Evolutionary conservation across 1,139 yeast genomes (phyloP), one percentile per base, ranked within the genome.

Genomic region (Suhomyces anneliseae): DNA sequence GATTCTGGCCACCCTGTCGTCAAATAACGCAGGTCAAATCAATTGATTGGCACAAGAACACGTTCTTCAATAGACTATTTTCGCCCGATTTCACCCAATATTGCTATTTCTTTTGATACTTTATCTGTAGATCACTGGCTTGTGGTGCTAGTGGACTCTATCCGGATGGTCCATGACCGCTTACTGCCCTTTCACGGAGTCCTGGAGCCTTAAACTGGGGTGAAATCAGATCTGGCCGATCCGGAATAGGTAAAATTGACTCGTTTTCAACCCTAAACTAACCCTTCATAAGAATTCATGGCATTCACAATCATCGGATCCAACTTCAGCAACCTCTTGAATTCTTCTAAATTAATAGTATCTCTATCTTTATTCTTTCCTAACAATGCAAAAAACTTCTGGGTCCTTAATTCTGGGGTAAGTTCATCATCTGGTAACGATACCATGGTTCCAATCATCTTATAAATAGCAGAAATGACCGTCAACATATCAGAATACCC

Each of bases 361-460:
- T 79, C 85, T 2, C 83, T 84, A 53, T 86, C 82, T 48, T 78
- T 72, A 60, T 87, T 82, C 62, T 88, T 87, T 52, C 84, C 89
- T 78, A 90, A 78, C 49, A 82, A 68, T 37, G 67, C 72, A 69
- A 95, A 93, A 48, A 93, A 83, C 73, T 90, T 90, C 47, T 83
- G 80, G 3, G 90, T 90, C 51, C 98, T 78, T 56, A 83, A 73
- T 58, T 92, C 97, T 0, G 99, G 99, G 0, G 98, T 90, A 43
- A 83, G 81, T 59, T 92, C 98, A 61, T 90, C 97, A n/a, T 84
- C 93, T 7, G 92, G 90, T 45, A 92, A 74, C 52, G 85, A 83
- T 52, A 92, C 96, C 96, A 92, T 92, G 2, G 92, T 79, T 0
- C 99, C 99, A 48, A 93, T 87, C 98, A 95, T 90, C 66, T 88